Evolutionary conservation across 176 grass and related monocot genomes (phyloP).

Genomic region (Triticum aestivum): DNA sequence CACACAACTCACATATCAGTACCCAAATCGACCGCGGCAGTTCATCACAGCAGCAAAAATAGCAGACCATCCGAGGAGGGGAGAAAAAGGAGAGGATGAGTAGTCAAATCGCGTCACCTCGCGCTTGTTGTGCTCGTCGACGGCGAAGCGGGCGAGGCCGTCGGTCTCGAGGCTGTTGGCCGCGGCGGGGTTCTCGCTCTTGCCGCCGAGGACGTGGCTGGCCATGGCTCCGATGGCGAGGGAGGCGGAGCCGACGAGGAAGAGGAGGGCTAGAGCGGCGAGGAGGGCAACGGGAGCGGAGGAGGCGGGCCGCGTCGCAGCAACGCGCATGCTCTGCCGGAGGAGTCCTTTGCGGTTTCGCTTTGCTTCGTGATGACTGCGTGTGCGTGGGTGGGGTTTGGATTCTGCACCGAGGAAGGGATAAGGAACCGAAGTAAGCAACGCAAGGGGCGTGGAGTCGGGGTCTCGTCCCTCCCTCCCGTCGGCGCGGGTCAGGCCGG

Average conservation of each 20-base stretch:
- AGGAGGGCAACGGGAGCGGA: background rate
- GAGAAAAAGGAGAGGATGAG: too few species aligned
- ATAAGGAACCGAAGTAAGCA: background rate
- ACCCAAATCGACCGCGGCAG: background rate
- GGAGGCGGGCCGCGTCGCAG: conserved; percentile 18
- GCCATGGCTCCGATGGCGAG: conserved; percentile 40
- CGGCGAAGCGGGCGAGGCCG: conserved; percentile 77
- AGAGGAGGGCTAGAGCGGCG: background rate
- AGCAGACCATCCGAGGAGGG: background rate
- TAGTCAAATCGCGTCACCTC: conserved; percentile 34
- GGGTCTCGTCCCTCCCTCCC: background rate
- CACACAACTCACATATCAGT: background rate
- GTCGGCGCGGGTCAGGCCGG: background rate
- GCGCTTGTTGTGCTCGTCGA: conserved; percentile 89
- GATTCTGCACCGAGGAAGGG: background rate
- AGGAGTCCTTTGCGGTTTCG: background rate
- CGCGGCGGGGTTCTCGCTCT: conserved; percentile 17
- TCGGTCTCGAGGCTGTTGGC: conserved; percentile 76
- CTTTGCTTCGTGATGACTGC: conserved; percentile 12
- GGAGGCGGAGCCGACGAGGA: conserved; percentile 27
- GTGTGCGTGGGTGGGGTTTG: background rate
- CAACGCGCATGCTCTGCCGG: conserved; percentile 38
- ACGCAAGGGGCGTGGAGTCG: background rate
- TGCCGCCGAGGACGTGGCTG: conserved; percentile 42
- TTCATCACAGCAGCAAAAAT: background rate